A percentile compares a stretch with the other conserved stretches of the same genome.
Evolutionary conservation across 2,329 filamentous ascomycete genomes (phyloP).

Genomic region (Aspergillus sergii): DNA sequence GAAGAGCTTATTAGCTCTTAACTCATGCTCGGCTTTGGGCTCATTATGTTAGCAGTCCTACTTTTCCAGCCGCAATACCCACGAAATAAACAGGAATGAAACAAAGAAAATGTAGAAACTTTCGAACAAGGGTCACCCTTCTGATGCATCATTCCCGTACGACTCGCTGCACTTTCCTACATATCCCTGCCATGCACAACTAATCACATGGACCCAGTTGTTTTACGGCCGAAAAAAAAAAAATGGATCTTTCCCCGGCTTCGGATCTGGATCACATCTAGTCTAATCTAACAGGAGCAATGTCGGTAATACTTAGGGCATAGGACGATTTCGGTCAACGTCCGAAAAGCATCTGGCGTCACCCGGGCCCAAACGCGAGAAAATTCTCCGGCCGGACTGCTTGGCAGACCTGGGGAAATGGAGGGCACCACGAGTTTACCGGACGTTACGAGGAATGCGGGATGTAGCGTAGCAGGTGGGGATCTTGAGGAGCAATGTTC

Average conservation of each 20-base stretch:
- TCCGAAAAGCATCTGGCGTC: slow-evolving; percentile 6
- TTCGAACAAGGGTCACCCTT: not conserved
- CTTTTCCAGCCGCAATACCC: not conserved
- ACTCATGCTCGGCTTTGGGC: not conserved
- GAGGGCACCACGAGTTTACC: not conserved
- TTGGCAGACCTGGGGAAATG: slow-evolving; percentile 9
- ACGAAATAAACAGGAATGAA: not conserved
- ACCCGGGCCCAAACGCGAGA: not conserved
- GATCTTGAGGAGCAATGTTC: not conserved
- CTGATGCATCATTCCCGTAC: not conserved
- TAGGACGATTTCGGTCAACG: slow-evolving; percentile 7
- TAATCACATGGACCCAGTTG: not conserved
- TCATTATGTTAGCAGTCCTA: not conserved
- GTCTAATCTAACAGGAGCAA: not conserved
- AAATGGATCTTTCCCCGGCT: not conserved
- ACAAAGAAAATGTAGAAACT: not conserved
- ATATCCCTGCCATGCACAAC: no score
- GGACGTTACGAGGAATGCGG: slow-evolving; percentile 4
- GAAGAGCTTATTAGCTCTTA: slow-evolving; percentile 7
- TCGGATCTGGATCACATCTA: not conserved
- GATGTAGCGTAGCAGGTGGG: not conserved
- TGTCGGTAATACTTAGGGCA: not conserved
- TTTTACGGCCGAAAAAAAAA: not conserved
- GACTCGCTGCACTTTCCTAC: not conserved
- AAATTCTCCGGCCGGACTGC: not conserved